Base-by-base conservation (phyloP, 371 early-diverging fungal species). In the Apophysomyces variabilis region DNA sequence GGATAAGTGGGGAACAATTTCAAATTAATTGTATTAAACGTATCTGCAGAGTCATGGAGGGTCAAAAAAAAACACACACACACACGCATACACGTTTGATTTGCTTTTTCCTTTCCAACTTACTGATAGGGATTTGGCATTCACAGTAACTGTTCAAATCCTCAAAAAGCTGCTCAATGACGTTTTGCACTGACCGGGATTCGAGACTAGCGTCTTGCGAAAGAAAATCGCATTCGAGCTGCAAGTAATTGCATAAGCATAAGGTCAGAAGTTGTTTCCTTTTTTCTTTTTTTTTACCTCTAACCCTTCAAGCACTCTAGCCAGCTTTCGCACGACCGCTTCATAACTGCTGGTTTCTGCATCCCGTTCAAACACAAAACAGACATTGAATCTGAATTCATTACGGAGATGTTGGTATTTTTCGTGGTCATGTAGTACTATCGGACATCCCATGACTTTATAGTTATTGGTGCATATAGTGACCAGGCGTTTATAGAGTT, bases 41-140 rank as follows among this genome's bases (percentile, higher is more conserved):
- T 26, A 26, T 26, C 32, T 26, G 32, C 32, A 26, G 32, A 3
- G 26, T 26, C 32, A 26, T 26, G 81, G 82, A 7, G 83, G 67
- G 66, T 87, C 90, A 88, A 50, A 38, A 21, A 39, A n/a, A 11
- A 26, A 37, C 26, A 64, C 8, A 38, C 43, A 46, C 14, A 44
- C 8, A 8, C 1, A 8, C 41, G 5, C 4, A 14, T n/a, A 32
- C 5, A 21, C 9, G 1, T 50, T 50, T 56, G 58, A 11, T 43
- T 47, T 39, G 47, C 12, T 38, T 16, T 44, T 32, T 36, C 8
- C 38, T 7, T 38, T 1, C 16, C 4, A 8, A 69, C 81, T 72
- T 83, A 94, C 94, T 89, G 26, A 95, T 90, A 8, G 93, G 89
- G 37, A 96, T 94, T 68, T 92, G 92, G 66, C 93, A 93, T 80